Evolutionary conservation across 768 basidiomycete species (phyloP).

Genomic region (Naganishia vaughanmartiniae): DNA sequence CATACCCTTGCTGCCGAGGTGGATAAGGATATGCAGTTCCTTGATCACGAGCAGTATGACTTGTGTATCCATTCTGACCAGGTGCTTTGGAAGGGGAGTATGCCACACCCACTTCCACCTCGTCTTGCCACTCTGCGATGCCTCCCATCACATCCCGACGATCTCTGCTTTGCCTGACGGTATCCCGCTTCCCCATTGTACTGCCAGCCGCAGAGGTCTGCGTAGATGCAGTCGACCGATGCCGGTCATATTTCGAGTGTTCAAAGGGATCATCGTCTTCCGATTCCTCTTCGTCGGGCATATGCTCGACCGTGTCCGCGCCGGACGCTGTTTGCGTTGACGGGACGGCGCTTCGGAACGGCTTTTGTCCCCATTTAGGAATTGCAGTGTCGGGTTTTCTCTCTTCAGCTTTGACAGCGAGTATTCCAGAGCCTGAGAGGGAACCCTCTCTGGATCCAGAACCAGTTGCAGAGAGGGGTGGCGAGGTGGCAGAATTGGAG

Average conservation of each 20-base stretch:
- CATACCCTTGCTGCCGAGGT: background rate
- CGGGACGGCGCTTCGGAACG: slow-evolving; percentile 23
- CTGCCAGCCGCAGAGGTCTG: background rate
- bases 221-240: slow-evolving; percentile 18
- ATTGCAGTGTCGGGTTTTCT: slow-evolving; percentile 12
- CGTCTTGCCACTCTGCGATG: slow-evolving; percentile 22
- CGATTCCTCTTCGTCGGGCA: slow-evolving; percentile 8
- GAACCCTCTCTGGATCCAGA: slow-evolving; percentile 17
- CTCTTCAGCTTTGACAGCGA: slow-evolving; percentile 21
- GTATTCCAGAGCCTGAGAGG: slow-evolving; percentile 1
- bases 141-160: slow-evolving; percentile 16
- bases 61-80: background rate
- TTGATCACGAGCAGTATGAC: background rate
- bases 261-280: slow-evolving; percentile 23
- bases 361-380: slow-evolving; percentile 28
- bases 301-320: background rate
- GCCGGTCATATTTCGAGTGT: slow-evolving; percentile 17
- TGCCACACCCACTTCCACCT: slow-evolving; percentile 3
- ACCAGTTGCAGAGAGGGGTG: background rate
- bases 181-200: slow-evolving; percentile 2
- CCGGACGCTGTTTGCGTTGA: background rate
- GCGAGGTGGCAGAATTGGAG: background rate
- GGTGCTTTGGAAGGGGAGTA: background rate
- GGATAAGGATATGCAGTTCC: slow-evolving; percentile 3
- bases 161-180: slow-evolving; percentile 18